Conservation (phyloP, 176 grass and related monocot species). For the Oryza brachyantha region DNA sequence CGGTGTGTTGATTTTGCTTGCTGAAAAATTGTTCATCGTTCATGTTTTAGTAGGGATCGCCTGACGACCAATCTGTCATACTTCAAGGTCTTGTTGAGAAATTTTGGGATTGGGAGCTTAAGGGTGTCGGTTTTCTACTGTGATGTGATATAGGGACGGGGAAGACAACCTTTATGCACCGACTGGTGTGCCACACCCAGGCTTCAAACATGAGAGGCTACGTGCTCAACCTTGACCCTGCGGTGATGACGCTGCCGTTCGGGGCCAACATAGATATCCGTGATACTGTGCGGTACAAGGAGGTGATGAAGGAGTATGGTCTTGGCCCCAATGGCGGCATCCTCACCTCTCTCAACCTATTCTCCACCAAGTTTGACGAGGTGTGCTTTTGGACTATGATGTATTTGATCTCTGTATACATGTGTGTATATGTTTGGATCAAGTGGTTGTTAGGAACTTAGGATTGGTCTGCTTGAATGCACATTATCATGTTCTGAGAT, state of each 20-base stretch:
- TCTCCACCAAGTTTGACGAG: constrained; percentile 89
- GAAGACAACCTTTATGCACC: constrained; percentile 88
- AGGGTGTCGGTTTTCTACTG: background rate
- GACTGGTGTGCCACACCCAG: constrained; percentile 67
- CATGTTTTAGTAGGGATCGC: background rate
- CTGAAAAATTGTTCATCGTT: background rate
- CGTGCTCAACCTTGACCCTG: constrained; percentile 86
- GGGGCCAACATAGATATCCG: constrained; percentile 96
- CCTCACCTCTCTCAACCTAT: constrained; percentile 87
- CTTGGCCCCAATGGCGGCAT: constrained; percentile 96
- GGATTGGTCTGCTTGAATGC: background rate
- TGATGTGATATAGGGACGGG: constrained; percentile 60
- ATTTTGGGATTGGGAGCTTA: background rate
- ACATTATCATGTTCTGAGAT: background rate
- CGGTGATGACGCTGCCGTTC: constrained; percentile 83
- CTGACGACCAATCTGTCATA: background rate
- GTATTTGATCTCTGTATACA: background rate
- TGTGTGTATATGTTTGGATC: background rate
- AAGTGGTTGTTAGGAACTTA: background rate
- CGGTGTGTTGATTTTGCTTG: constrained; percentile 35
- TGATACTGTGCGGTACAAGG: constrained; percentile 86
- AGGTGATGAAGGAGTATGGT: constrained; percentile 96
- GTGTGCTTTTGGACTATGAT: constrained; percentile 11
- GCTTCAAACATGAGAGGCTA: constrained; percentile 71
- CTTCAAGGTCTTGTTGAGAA: background rate